phyloP scores from a whole-genome alignment of 2,329 filamentous ascomycete species.

The Colletotrichum sp. region DNA sequence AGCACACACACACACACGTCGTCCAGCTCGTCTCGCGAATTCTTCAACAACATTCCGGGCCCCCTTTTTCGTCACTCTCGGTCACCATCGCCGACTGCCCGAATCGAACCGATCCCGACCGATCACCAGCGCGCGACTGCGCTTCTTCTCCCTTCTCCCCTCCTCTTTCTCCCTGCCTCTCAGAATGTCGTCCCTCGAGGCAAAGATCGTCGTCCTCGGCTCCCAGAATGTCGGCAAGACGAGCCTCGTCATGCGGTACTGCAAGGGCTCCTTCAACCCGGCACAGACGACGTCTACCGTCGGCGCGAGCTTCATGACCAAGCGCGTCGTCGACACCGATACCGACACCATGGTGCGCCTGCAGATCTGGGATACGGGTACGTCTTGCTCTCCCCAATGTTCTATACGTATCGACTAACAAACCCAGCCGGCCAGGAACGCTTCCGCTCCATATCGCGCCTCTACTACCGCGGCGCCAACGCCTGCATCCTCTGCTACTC shows the following conservation, averaged over 20 bases:
- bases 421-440: slow-evolving; percentile 83
- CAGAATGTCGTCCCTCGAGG: slow-evolving; percentile 69
- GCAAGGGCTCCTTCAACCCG: slow-evolving; percentile 73
- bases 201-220: slow-evolving; percentile 82
- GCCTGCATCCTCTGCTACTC: slow-evolving; percentile 94
- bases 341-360: slow-evolving; percentile 87
- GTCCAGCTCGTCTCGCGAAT: background rate
- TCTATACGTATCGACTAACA: background rate
- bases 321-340: slow-evolving; percentile 81
- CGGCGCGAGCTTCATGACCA: slow-evolving; percentile 80
- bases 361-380: slow-evolving; percentile 93
- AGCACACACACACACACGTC: background rate
- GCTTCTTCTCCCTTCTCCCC: background rate
- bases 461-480: slow-evolving; percentile 96
- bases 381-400: background rate
- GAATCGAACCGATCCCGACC: background rate
- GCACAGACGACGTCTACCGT: slow-evolving; percentile 73
- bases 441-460: slow-evolving; percentile 90
- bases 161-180: background rate
- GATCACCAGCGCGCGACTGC: background rate
- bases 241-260: slow-evolving; percentile 77
- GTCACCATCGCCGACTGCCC: background rate
- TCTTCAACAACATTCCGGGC: background rate
- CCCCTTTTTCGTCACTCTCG: background rate
- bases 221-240: slow-evolving; percentile 83